Evolutionary conservation across 176 grass and related monocot genomes (phyloP).

Genomic region (Carex scoparia): DNA sequence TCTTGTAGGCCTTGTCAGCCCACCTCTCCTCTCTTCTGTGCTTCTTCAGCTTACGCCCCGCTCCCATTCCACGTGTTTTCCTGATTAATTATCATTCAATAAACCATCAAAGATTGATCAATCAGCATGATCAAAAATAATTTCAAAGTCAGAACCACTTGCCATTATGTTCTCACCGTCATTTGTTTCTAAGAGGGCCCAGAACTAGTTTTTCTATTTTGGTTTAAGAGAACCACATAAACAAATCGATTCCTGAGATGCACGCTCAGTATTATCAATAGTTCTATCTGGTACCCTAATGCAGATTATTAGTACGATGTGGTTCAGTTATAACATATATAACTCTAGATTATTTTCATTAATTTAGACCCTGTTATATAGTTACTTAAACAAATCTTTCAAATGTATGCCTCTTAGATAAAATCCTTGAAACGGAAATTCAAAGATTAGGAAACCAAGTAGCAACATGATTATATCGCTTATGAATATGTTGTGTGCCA

Average conservation of each 20-base stretch:
- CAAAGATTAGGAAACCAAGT: background rate
- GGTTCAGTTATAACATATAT: background rate
- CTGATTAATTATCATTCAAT: constrained; percentile 11
- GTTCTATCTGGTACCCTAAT: background rate
- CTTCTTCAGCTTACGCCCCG: constrained; percentile 68
- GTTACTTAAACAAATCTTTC: background rate
- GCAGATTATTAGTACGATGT: background rate
- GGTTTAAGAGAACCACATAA: background rate
- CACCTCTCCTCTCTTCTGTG: constrained; percentile 67
- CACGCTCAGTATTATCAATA: background rate
- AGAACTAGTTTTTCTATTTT: background rate
- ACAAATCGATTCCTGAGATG: background rate
- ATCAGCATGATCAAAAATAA: background rate
- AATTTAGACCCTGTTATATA: background rate
- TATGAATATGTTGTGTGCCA: constrained; percentile 37
- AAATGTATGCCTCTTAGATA: constrained; percentile 8
- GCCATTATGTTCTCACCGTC: background rate
- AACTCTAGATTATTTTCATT: background rate
- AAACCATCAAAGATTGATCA: background rate
- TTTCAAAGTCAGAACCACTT: background rate
- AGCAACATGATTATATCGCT: constrained; percentile 18
- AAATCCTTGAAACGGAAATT: background rate
- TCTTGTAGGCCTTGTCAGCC: constrained; percentile 73
- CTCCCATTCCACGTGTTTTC: constrained; percentile 79
- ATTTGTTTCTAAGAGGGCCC: background rate